Percentiles rank a stretch among this genome's conserved stretches.
phyloP scores from a whole-genome alignment of 164 flowering plant genomes.

The Tinospora cordifolia region DNA sequence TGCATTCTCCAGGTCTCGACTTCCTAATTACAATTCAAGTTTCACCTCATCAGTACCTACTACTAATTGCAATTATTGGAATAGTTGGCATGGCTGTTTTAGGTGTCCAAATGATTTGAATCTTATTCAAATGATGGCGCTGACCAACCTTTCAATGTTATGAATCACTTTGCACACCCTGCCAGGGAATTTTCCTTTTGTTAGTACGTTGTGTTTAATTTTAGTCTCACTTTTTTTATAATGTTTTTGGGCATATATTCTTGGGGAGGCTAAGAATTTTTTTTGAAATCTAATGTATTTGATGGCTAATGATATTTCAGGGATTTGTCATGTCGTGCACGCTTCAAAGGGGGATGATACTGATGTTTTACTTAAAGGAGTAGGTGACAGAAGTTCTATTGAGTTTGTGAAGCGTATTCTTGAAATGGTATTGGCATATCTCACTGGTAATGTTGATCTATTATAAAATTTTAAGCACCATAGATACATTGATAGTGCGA shows the following conservation, averaged over 20 bases:
- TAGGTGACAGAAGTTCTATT: constrained; percentile 36
- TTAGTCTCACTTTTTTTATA: not conserved
- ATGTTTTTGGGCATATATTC: too few species aligned
- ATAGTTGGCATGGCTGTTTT: too few species aligned
- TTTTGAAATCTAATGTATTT: not conserved
- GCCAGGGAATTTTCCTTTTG: not conserved
- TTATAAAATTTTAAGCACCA: not conserved
- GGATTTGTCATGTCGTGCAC: constrained; percentile 42
- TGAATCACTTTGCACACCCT: not conserved
- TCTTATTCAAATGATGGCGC: too few species aligned
- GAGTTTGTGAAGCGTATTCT: constrained; percentile 67
- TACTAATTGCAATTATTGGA: too few species aligned
- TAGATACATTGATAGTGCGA: not conserved
- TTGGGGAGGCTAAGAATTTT: not conserved
- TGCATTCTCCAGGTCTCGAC: too few species aligned
- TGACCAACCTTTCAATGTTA: not conserved
- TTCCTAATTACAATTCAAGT: too few species aligned
- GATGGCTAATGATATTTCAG: constrained; percentile 25
- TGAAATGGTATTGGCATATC: constrained; percentile 59
- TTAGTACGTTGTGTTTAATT: not conserved
- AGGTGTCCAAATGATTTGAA: too few species aligned
- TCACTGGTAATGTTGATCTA: constrained; percentile 7
- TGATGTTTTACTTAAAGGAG: constrained; percentile 45
- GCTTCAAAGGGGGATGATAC: constrained; percentile 46
- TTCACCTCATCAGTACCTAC: too few species aligned